Conservation (phyloP, 2,329 filamentous ascomycete species). For the Aspergillus sp. region DNA sequence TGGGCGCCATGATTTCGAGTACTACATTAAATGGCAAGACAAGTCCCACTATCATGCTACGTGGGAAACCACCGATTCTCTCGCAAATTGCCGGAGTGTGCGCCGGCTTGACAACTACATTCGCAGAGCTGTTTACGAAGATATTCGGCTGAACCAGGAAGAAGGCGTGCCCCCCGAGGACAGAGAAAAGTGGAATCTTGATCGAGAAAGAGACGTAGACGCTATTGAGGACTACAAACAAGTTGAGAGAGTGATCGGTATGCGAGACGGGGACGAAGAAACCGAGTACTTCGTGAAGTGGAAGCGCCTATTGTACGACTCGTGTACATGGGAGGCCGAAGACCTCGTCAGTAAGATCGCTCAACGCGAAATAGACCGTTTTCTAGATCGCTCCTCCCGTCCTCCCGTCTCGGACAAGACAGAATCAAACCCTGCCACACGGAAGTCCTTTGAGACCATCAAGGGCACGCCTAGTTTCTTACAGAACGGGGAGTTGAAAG, state of each 20-base stretch:
- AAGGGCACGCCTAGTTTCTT: slow-evolving; percentile 84
- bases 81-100: slow-evolving; percentile 76
- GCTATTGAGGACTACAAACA: slow-evolving; percentile 86
- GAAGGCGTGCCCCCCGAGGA: slow-evolving; percentile 77
- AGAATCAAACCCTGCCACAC: slow-evolving; percentile 73
- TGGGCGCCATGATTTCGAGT: slow-evolving; percentile 75
- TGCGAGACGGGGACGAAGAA: slow-evolving; percentile 74
- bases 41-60: slow-evolving; percentile 94
- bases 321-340: slow-evolving; percentile 88
- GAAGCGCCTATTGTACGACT: slow-evolving; percentile 91
- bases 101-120: slow-evolving; percentile 95
- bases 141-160: slow-evolving; percentile 74
- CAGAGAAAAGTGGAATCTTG: slow-evolving; percentile 91
- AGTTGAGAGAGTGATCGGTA: slow-evolving; percentile 88
- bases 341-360: slow-evolving; percentile 73
- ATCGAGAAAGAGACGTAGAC: slow-evolving; percentile 86
- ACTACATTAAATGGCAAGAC: slow-evolving; percentile 91
- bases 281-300: slow-evolving; percentile 95
- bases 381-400: slow-evolving; percentile 76
- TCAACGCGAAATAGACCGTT: slow-evolving; percentile 88
- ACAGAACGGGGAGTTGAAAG: slow-evolving; percentile 76
- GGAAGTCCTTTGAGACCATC: slow-evolving; percentile 69
- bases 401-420: slow-evolving; percentile 76
- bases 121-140: slow-evolving; percentile 75
- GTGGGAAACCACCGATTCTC: slow-evolving; percentile 78